These are phyloP conservation scores for Fusarium marasasianum DNA, from an alignment of 2,329 filamentous ascomycete species.

Conservation along the genomic window DNA sequence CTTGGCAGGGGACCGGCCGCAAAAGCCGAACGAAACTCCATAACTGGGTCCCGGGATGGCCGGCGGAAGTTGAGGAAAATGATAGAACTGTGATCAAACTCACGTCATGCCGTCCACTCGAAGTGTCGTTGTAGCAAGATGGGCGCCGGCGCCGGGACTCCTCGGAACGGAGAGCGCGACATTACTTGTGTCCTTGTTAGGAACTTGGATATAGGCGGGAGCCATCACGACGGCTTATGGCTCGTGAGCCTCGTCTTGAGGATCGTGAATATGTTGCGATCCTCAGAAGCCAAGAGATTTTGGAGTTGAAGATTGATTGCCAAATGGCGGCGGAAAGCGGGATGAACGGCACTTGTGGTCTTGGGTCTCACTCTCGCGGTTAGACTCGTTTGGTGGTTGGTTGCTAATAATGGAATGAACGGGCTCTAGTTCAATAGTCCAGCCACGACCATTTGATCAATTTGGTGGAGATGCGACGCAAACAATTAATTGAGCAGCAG, in stretches of 20 bases:
- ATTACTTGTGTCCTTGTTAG: slow-evolving; percentile 53
- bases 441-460: slow-evolving; percentile 35
- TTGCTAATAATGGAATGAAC: slow-evolving; percentile 31
- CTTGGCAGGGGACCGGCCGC: slow-evolving; percentile 1
- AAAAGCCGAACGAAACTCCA: background rate
- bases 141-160: slow-evolving; percentile 54
- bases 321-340: slow-evolving; percentile 2
- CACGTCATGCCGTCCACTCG: slow-evolving; percentile 89
- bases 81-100: slow-evolving; percentile 47
- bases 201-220: slow-evolving; percentile 59
- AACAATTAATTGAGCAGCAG: slow-evolving; percentile 16
- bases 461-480: slow-evolving; percentile 20
- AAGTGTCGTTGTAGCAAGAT: slow-evolving; percentile 90
- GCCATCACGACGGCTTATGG: slow-evolving; percentile 54
- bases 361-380: slow-evolving; percentile 12
- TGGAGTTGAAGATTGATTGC: slow-evolving; percentile 13
- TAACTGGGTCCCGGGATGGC: slow-evolving; percentile 25
- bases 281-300: slow-evolving; percentile 8
- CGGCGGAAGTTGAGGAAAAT: slow-evolving; percentile 13
- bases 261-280: slow-evolving; percentile 47
- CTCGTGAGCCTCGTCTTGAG: slow-evolving; percentile 31
- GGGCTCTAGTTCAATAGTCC: slow-evolving; percentile 30
- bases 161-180: slow-evolving; percentile 35
- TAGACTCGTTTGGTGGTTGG: slow-evolving; percentile 30
- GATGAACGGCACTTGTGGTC: slow-evolving; percentile 11